phyloP scores from a whole-genome alignment of 352 stramenopile species.

The Pythium diclinum region DNA sequence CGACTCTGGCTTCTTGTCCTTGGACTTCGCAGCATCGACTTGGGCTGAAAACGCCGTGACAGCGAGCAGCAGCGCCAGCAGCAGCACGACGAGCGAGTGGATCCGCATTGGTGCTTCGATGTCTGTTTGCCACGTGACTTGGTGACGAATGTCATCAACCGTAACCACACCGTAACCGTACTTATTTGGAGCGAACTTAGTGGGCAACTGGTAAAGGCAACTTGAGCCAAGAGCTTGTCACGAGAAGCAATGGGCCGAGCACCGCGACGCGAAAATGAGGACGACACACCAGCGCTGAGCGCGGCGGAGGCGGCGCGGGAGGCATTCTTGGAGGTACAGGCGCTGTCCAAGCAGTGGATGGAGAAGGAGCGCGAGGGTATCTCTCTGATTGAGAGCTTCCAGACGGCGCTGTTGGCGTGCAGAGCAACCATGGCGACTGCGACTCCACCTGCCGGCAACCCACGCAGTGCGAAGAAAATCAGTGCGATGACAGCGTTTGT shows the following conservation, averaged over 20 bases:
- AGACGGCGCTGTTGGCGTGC: slow-evolving; percentile 53
- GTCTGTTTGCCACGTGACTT: not conserved
- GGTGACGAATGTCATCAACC: not conserved
- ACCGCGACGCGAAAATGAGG: slow-evolving; percentile 3
- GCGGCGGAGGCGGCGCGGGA: slow-evolving; percentile 10
- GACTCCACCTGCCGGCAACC: not conserved
- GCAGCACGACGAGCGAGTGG: slow-evolving; percentile 25
- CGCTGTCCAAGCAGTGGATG: slow-evolving; percentile 49
- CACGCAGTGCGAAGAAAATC: slow-evolving; percentile 7
- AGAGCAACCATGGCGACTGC: slow-evolving; percentile 24
- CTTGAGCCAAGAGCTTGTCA: not conserved
- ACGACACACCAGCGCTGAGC: slow-evolving; percentile 6
- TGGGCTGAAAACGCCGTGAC: not conserved
- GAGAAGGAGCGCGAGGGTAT: slow-evolving; percentile 65
- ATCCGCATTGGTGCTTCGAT: slow-evolving; percentile 3
- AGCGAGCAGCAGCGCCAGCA: slow-evolving; percentile 27
- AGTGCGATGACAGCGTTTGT: slow-evolving; percentile 22
- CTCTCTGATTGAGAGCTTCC: slow-evolving; percentile 59
- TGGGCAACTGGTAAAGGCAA: slow-evolving; percentile 8
- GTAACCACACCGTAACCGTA: not conserved
- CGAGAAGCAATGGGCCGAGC: slow-evolving; percentile 35
- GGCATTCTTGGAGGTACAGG: slow-evolving; percentile 45
- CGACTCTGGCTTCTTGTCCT: slow-evolving; percentile 9
- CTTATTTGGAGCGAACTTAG: slow-evolving; percentile 14
- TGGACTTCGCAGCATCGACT: slow-evolving; percentile 16